Base-by-base conservation (phyloP, 106 monocot species). In the Gastrodia elata region DNA sequence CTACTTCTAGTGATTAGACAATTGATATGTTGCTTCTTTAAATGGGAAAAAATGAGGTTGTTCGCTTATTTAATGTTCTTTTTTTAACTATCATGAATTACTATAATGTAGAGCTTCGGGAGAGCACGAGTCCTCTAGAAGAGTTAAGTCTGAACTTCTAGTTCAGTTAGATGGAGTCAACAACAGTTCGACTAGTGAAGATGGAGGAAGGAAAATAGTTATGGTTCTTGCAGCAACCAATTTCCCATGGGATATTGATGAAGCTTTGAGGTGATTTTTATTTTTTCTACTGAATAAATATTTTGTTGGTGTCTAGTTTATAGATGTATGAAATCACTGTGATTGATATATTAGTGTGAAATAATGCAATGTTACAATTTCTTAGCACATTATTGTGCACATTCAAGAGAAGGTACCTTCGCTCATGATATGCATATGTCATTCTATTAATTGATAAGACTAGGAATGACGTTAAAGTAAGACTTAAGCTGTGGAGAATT, bases 221-320 rank as follows among this genome's bases (percentile, higher is more conserved):
- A 97, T 97, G 97, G 97, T 97, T 36, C 78, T 97, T 79, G 97
- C 97, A 38, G 97, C 97, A 25, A 97, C 97, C 27, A 97, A 97
- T 71, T 97, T 97, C 70, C 97, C 97, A 56, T 97, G 97, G 97
- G 97, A 97, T 68, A 97, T 97, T 72, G 97, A 97, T 77, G 97
- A 97, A 77, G 97, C 97, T 8, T 90, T 97, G 14, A 97, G 97
- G 97, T 97, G 69, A 55, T 64, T 64, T 8, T 32, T 5, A 72
- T 68, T 24, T 56, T 34, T 44, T 2, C 30, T 69, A 22, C 2
- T 39, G 69, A 25, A 9, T 69, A 34, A 69, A 69, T 25, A 26
- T 25, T 25, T 40, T 69, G 39, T 69, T 26, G 14, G 9, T 69
- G 32, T 39, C 39, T 25, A 24, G 33, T 34, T 69, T 69, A 11